Conservation (phyloP, 768 basidiomycete genomes). For the Boletus edulis region DNA sequence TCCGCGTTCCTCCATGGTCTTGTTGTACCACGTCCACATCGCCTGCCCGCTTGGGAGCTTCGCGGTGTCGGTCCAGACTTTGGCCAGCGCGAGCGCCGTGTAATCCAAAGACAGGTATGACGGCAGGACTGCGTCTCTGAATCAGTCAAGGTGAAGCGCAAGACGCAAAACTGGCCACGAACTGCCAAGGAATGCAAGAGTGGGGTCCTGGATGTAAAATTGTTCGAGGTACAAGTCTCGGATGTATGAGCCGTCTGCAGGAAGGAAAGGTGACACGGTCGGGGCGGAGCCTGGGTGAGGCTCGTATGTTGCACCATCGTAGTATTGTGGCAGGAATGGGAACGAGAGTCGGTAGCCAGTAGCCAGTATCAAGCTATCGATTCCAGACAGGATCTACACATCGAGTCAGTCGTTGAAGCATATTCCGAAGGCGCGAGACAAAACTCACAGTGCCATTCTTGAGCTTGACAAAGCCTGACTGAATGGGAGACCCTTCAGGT, state of each 20-base stretch:
- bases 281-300: not conserved
- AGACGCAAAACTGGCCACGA: not conserved
- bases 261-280: conserved; percentile 7
- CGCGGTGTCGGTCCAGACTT: conserved; percentile 13
- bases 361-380: conserved; percentile 11
- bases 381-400: not conserved
- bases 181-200: conserved; percentile 11
- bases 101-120: not conserved
- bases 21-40: conserved; percentile 2
- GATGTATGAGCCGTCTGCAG: conserved; percentile 3
- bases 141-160: not conserved
- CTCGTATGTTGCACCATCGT: conserved; percentile 4
- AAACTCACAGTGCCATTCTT: conserved; percentile 13
- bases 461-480: conserved; percentile 14
- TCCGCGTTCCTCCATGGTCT: conserved; percentile 6
- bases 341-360: conserved; percentile 14
- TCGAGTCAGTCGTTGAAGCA: not conserved
- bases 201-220: conserved; percentile 14
- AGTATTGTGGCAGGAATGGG: conserved; percentile 17
- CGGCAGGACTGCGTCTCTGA: not conserved
- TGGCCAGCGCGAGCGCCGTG: conserved; percentile 7
- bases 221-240: conserved; percentile 15
- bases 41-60: conserved; percentile 4
- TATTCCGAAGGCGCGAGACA: not conserved
- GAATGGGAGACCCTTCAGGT: conserved; percentile 5